phyloP scores from a whole-genome alignment of 208 protist genomes.

The Crithidia mellificae region DNA sequence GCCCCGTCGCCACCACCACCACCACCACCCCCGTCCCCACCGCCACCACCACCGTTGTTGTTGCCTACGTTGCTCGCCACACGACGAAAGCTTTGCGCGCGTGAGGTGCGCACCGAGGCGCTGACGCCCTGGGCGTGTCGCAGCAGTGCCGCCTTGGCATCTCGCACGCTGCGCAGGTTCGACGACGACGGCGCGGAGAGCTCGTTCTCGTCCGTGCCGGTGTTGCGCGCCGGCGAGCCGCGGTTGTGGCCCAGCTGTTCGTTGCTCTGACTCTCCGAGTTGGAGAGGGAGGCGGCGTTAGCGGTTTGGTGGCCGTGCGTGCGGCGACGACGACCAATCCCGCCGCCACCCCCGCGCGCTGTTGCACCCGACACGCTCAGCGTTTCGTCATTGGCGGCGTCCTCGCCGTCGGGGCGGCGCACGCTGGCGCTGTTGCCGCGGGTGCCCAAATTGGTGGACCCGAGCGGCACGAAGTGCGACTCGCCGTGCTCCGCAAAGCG shows the following conservation, averaged over 20 bases:
- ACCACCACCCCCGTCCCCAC: background rate
- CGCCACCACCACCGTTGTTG: background rate
- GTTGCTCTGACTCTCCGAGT: slow-evolving; percentile 22
- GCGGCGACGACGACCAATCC: background rate
- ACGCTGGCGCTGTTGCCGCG: slow-evolving; percentile 16
- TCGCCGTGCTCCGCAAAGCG: slow-evolving; percentile 7
- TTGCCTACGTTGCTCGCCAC: slow-evolving; percentile 17
- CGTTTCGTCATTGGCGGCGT: background rate
- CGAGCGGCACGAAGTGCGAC: slow-evolving; percentile 27
- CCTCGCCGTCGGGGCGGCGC: slow-evolving; percentile 14
- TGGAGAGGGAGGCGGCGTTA: slow-evolving; percentile 17
- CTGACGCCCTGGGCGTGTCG: slow-evolving; percentile 18
- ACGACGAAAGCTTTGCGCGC: slow-evolving; percentile 21
- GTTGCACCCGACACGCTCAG: background rate
- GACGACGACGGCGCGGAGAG: background rate
- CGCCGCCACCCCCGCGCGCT: background rate
- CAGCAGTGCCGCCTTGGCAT: slow-evolving; percentile 35
- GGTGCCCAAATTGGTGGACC: slow-evolving; percentile 7
- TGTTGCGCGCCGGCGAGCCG: slow-evolving; percentile 5
- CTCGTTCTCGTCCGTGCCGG: slow-evolving; percentile 1
- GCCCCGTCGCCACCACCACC: background rate
- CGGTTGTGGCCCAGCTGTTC: slow-evolving; percentile 8
- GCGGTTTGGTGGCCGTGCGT: background rate
- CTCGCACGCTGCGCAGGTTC: slow-evolving; percentile 20
- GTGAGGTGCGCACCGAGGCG: slow-evolving; percentile 20